These are phyloP conservation scores for Sporisorium scitamineum DNA, from an alignment of 1,284 basidiomycete species.

Conservation along the genomic window DNA sequence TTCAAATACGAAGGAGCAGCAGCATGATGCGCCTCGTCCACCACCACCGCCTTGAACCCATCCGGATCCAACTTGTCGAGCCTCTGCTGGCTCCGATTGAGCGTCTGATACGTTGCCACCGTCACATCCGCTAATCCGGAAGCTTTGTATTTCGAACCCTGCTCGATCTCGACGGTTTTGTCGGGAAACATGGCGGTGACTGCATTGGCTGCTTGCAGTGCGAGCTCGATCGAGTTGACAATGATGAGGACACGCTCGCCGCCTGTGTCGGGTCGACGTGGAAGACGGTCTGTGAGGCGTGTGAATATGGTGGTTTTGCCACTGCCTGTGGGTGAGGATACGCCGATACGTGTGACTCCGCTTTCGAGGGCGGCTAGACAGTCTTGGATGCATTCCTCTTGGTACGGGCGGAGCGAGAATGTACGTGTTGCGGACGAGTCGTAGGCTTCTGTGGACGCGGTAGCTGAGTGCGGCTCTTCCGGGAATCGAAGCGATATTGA, in stretches of 20 bases:
- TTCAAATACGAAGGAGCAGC: conserved; percentile 86
- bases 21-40: conserved; percentile 85
- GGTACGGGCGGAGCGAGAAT: conserved; percentile 79
- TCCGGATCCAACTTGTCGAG: conserved; percentile 83
- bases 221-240: conserved; percentile 88
- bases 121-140: conserved; percentile 87
- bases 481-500: neutral
- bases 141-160: conserved; percentile 81
- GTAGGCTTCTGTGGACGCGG: neutral
- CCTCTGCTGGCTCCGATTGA: conserved; percentile 76
- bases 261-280: conserved; percentile 9
- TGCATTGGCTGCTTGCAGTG: conserved; percentile 84
- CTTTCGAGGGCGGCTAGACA: conserved; percentile 80
- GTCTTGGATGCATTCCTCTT: conserved; percentile 83
- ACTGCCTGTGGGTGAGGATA: conserved; percentile 83
- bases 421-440: neutral
- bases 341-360: conserved; percentile 81
- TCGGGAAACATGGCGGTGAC: conserved; percentile 78
- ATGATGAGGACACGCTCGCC: conserved; percentile 78
- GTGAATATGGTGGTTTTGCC: conserved; percentile 91
- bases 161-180: conserved; percentile 90
- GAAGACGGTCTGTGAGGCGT: conserved; percentile 57
- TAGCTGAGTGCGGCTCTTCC: neutral
- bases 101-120: conserved; percentile 91
- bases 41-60: conserved; percentile 82